A percentile compares a stretch with the other conserved stretches of the same genome.
These are phyloP conservation scores for Hymenoscyphus albidus DNA, from an alignment of 2,329 filamentous ascomycete species.

Conservation along the genomic window DNA sequence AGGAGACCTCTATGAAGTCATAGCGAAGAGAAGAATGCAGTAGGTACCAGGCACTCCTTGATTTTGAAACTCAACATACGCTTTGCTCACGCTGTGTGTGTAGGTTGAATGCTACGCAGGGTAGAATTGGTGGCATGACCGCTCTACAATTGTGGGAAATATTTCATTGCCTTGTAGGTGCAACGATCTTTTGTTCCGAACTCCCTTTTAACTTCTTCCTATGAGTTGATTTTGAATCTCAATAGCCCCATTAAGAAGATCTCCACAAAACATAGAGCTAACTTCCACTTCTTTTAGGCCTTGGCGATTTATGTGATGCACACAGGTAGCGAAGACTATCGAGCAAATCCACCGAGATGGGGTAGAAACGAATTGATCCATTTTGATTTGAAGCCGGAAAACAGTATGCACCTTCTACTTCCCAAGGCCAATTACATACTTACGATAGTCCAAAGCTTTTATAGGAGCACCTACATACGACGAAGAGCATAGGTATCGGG, in stretches of 20 bases:
- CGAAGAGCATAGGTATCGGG: constrained; percentile 6
- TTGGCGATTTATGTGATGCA: constrained; percentile 9
- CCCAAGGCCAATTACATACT: background rate
- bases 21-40: background rate
- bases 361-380: constrained; percentile 12
- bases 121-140: background rate
- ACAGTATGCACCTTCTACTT: constrained; percentile 4
- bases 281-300: background rate
- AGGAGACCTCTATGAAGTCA: constrained; percentile 5
- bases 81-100: background rate
- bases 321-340: constrained; percentile 1
- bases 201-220: background rate
- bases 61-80: background rate
- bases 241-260: background rate
- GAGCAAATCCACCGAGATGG: background rate
- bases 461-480: constrained; percentile 5
- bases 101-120: background rate
- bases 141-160: constrained; percentile 2
- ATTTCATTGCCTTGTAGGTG: constrained; percentile 12
- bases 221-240: background rate
- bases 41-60: background rate
- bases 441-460: constrained; percentile 1
- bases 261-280: background rate
- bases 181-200: background rate
- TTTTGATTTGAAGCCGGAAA: constrained; percentile 17